Evolutionary conservation across 2,329 filamentous ascomycete genomes (phyloP).

Genomic region (Aureobasidium sp.): DNA sequence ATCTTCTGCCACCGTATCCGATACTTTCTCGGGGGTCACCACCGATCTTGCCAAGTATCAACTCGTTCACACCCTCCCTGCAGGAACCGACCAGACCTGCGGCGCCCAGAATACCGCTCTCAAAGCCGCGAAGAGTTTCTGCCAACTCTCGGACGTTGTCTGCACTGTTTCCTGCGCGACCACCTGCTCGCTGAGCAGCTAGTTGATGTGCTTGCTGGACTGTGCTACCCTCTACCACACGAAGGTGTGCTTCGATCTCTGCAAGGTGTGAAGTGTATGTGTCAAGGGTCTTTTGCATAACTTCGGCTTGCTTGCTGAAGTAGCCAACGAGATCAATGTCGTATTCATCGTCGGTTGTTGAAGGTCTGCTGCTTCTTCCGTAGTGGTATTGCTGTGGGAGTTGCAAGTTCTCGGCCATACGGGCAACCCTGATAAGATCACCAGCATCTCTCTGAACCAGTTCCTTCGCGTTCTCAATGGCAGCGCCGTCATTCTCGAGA

Average conservation of each 20-base stretch:
- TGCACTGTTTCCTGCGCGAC: conserved; percentile 27
- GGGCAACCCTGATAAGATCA: conserved; percentile 65
- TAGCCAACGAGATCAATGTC: conserved; percentile 42
- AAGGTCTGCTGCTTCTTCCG: conserved; percentile 21
- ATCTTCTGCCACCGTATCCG: conserved; percentile 8
- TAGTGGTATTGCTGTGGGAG: conserved; percentile 60
- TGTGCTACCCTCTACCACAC: conserved; percentile 42
- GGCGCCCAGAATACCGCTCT: conserved; percentile 42
- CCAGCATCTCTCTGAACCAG: conserved; percentile 59
- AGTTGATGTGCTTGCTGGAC: conserved; percentile 38
- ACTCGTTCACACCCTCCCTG: conserved; percentile 41
- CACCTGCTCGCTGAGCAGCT: conserved; percentile 22
- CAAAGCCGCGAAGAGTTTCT: conserved; percentile 41
- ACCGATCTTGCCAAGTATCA: conserved; percentile 26
- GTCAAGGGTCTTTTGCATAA: conserved; percentile 34
- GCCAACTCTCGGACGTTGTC: conserved; percentile 39
- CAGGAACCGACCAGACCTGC: conserved; percentile 42
- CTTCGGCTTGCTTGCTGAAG: conserved; percentile 37
- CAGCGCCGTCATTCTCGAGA: conserved; percentile 55
- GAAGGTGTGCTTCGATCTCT: conserved; percentile 44
- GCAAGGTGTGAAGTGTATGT: conserved; percentile 37
- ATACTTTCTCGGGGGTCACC: not conserved
- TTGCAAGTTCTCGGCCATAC: conserved; percentile 66
- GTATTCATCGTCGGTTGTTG: conserved; percentile 27
- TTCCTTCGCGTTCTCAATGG: conserved; percentile 51